Base-by-base conservation (phyloP, 169 alveolate genomes). In the Plasmodium chabaudi region DNA sequence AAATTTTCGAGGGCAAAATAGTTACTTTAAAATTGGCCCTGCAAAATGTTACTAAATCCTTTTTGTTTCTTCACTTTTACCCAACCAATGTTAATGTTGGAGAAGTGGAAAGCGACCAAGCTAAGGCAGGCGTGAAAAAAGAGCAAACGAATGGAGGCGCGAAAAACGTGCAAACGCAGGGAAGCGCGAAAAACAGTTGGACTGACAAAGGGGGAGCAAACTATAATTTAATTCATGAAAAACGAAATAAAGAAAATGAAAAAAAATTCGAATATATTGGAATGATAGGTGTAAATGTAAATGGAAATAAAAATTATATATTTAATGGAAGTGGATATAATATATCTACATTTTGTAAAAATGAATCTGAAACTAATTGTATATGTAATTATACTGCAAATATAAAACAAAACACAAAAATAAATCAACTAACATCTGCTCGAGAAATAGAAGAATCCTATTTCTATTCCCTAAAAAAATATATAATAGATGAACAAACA, bases 371-470 rank as follows among this genome's bases (percentile, higher is more conserved):
- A 15, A 69, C 21, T 0, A 67, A 39, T 4, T 82, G 90, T 51
- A 17, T 82, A 12, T 82, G 90, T 15, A 82, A 51, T 23, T 82
- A 82, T 23, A 65, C 67, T 17, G 23, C 68, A 5, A 23, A 59
- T 17, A 82, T 82, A 39, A 69, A 60, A 5, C 90, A 67, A 13
- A 60, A 82, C 60, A 56, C 68, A 1, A 19, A n/a, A 13, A 44
- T 46, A 17, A 59, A 67, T 2, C 67, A 82, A 42, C 65, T 82
- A 6, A 56, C 82, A 9, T 82, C 84, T n/a, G 9, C 51, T 13
- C 25, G 90, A 71, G 90, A 82, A 34, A 44, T 82, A 39, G 90
- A 82, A 46, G 90, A 82, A 44, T 67, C 90, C 0, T 82, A 82
- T 23, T 23, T 82, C 46, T 82, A 67, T 9, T 27, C 79, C 5